phyloP scores from a whole-genome alignment of 148 eudicot genomes.

The Arbutus unedo region DNA sequence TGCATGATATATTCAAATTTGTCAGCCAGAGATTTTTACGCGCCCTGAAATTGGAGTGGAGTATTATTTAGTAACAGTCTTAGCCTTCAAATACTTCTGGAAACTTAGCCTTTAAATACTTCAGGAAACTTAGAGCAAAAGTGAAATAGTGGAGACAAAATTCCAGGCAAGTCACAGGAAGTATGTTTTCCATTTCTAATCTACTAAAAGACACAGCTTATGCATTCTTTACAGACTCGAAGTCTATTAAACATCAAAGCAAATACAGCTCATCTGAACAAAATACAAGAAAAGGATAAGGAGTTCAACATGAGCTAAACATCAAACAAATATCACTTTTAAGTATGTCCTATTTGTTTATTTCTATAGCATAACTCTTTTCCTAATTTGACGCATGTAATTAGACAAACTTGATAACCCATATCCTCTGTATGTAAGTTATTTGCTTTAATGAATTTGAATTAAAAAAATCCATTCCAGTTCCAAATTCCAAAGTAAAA shows the following conservation, averaged over 20 bases:
- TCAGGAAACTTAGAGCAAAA: background rate
- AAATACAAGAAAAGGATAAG: background rate
- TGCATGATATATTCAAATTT: slow-evolving; percentile 90
- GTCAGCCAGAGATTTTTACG: slow-evolving; percentile 78
- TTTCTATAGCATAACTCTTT: background rate
- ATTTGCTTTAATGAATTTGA: background rate
- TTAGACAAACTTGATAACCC: background rate
- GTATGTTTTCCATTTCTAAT: background rate
- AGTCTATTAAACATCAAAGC: background rate
- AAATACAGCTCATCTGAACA: background rate
- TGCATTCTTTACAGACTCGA: background rate
- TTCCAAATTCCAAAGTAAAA: background rate
- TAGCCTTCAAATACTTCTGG: no score
- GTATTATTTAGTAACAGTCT: background rate
- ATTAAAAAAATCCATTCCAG: background rate
- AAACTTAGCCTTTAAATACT: background rate
- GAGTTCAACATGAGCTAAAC: background rate
- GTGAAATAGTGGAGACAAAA: background rate
- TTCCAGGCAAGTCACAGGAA: background rate
- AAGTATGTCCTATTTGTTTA: background rate
- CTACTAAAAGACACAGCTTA: background rate
- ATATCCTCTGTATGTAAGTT: background rate
- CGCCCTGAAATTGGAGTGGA: slow-evolving; percentile 48
- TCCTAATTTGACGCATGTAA: background rate
- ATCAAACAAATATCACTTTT: background rate